Evolutionary conservation across 495 filamentous ascomycete species (phyloP).

Genomic region (Sordaria brevicollis): DNA sequence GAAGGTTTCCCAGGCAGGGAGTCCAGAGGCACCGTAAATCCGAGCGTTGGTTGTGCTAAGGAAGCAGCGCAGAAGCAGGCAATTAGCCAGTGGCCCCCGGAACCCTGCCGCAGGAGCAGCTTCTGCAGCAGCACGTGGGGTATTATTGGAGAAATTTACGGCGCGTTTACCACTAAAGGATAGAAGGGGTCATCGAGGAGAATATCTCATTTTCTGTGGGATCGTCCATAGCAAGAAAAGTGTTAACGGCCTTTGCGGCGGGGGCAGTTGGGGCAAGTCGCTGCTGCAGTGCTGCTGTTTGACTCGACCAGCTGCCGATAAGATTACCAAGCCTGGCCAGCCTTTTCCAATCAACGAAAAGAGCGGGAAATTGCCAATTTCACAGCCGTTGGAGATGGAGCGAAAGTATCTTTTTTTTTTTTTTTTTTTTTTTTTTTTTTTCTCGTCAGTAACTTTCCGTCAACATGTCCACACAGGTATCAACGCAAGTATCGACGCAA

Average conservation of each 20-base stretch:
- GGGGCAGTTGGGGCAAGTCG: too few relatives aligned
- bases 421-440: not conserved
- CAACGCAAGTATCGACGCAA: not conserved
- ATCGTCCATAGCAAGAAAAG: too few relatives aligned
- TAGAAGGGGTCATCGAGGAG: not conserved
- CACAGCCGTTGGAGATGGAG: not conserved
- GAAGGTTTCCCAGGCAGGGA: not conserved
- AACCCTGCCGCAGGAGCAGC: not conserved
- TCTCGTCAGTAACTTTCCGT: not conserved
- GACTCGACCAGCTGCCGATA: not conserved
- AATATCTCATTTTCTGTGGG: not conserved
- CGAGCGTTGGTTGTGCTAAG: not conserved
- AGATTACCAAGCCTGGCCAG: not conserved
- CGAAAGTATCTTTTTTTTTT: not conserved
- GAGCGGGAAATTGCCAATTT: not conserved
- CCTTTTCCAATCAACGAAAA: not conserved
- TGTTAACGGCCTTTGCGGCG: too few relatives aligned
- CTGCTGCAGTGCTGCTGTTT: too few relatives aligned
- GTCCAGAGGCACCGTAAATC: not conserved
- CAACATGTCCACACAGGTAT: not conserved
- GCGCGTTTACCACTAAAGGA: not conserved
- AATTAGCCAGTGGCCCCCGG: not conserved
- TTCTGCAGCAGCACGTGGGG: not conserved
- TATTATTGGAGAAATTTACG: not conserved
- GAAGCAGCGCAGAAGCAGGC: too few relatives aligned